phyloP scores from a whole-genome alignment of 2,329 filamentous ascomycete genomes.

The Gaeumannomyces tritici region DNA sequence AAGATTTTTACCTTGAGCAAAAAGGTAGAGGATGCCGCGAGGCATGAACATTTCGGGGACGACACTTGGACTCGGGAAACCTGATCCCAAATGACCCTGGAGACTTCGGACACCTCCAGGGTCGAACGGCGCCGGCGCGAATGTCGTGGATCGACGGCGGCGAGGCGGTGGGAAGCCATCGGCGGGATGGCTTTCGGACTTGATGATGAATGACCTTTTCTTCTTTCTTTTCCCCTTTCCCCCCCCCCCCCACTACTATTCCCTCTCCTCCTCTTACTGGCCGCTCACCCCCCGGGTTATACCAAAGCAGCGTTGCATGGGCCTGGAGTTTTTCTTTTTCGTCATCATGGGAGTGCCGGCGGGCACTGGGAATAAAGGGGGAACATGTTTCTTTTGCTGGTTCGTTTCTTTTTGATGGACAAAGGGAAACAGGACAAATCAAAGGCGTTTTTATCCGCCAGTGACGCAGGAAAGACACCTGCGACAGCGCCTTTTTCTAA shows the following conservation, averaged over 20 bases:
- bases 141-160: background rate
- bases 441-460: background rate
- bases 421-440: background rate
- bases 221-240: conserved; percentile 7
- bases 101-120: conserved; percentile 3
- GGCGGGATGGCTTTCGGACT: background rate
- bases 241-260: conserved; percentile 3
- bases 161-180: background rate
- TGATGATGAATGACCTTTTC: conserved; percentile 2
- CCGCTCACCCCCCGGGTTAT: conserved; percentile 5
- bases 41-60: conserved; percentile 15
- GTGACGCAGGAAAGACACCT: background rate
- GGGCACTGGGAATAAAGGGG: background rate
- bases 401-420: background rate
- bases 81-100: background rate
- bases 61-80: conserved; percentile 1
- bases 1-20: conserved; percentile 1
- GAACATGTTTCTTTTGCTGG: background rate
- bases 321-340: conserved; percentile 5
- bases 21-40: conserved; percentile 28
- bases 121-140: background rate
- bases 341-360: background rate
- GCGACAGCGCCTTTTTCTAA: background rate
- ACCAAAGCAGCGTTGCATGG: conserved; percentile 9
- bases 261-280: conserved; percentile 2